Evolutionary conservation across 164 flowering plant genomes (phyloP).

Genomic region (Sextonia rubra): DNA sequence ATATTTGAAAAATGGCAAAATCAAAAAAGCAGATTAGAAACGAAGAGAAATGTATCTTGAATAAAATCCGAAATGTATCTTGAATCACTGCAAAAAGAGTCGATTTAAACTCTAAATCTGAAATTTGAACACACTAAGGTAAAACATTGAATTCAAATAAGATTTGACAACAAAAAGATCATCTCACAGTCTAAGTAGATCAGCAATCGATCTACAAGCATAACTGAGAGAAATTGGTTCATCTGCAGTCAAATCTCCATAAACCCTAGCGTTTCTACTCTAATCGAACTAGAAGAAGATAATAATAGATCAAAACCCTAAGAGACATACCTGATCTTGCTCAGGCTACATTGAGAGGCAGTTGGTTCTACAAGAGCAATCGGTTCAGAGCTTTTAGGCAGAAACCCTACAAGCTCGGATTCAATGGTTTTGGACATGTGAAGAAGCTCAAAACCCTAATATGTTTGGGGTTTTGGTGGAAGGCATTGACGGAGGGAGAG

Average conservation of each 20-base stretch:
- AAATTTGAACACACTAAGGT: too few species aligned
- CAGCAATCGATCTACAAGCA: neutral
- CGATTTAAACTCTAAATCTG: neutral
- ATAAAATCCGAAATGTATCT: too few species aligned
- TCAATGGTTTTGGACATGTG: neutral
- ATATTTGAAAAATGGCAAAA: conserved; percentile 47
- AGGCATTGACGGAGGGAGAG: neutral
- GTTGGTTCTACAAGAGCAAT: too few species aligned
- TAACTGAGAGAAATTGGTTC: neutral
- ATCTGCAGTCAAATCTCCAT: neutral
- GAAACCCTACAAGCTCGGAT: neutral
- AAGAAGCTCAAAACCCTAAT: too few species aligned
- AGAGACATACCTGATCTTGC: neutral
- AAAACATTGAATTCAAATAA: too few species aligned
- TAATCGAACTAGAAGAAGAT: neutral
- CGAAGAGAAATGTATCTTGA: too few species aligned
- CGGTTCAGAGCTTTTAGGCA: too few species aligned
- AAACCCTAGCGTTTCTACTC: neutral
- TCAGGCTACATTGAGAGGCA: too few species aligned
- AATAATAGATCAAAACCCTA: neutral
- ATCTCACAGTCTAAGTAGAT: neutral
- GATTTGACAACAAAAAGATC: too few species aligned
- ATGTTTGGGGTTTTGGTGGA: too few species aligned
- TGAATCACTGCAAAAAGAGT: too few species aligned
- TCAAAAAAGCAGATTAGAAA: too few species aligned